Percentiles rank a stretch among this genome's conserved stretches.
These are phyloP conservation scores for Lactarius trivialis DNA, from an alignment of 768 basidiomycete species.

Conservation along the genomic window DNA sequence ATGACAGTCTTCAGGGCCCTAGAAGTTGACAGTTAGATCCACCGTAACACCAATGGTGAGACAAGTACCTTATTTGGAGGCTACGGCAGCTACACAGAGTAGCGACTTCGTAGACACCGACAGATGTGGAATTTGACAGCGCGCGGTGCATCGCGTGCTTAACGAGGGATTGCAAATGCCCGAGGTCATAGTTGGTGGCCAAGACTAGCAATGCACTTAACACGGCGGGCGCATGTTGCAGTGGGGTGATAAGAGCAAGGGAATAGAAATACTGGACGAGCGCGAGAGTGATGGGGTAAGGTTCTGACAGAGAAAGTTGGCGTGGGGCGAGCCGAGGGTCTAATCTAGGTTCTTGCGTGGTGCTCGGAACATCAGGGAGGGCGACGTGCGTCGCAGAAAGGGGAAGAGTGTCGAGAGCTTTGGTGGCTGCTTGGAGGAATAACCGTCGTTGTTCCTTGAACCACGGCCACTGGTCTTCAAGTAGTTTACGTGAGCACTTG, in stretches of 20 bases:
- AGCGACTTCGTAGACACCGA: slow-evolving; percentile 92
- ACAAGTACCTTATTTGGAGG: slow-evolving; percentile 73
- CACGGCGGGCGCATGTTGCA: slow-evolving; percentile 88
- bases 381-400: slow-evolving; percentile 54
- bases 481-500: slow-evolving; percentile 71
- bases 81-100: slow-evolving; percentile 85
- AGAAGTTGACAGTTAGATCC: slow-evolving; percentile 5
- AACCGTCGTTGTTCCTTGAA: slow-evolving; percentile 65
- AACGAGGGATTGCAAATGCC: slow-evolving; percentile 70
- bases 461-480: slow-evolving; percentile 95
- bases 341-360: slow-evolving; percentile 45
- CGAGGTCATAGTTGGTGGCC: slow-evolving; percentile 73
- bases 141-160: slow-evolving; percentile 92
- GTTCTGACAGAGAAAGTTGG: slow-evolving; percentile 74
- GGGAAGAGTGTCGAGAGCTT: slow-evolving; percentile 53
- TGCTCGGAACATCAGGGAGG: slow-evolving; percentile 52
- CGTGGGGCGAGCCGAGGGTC: slow-evolving; percentile 81
- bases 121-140: slow-evolving; percentile 75
- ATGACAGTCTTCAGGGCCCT: slow-evolving; percentile 81
- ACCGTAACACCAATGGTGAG: slow-evolving; percentile 14
- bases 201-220: slow-evolving; percentile 82
- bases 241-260: slow-evolving; percentile 74
- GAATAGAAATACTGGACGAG: slow-evolving; percentile 94
- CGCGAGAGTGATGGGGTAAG: slow-evolving; percentile 83
- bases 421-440: slow-evolving; percentile 52